phyloP scores from a whole-genome alignment of 176 grass and related monocot species.

The bread wheat (Triticum aestivum) region IWGSC_CS_RefSeq_v2.1 NC_057796.1:206767629-206768128 shows the following conservation, averaged over 20 bases:
- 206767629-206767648: slow-evolving; percentile 79
- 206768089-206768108: slow-evolving; percentile 80
- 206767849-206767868: slow-evolving; percentile 60
- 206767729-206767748: slow-evolving; percentile 71
- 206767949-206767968: slow-evolving; percentile 73
- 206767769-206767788: slow-evolving; percentile 61
- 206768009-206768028: slow-evolving; percentile 71
- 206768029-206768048: slow-evolving; percentile 59
- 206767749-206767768: slow-evolving; percentile 80
- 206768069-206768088: slow-evolving; percentile 64
- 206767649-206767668: slow-evolving; percentile 61
- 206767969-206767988: slow-evolving; percentile 68
- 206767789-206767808: slow-evolving; percentile 54
- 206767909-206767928: slow-evolving; percentile 68
- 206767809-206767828: slow-evolving; percentile 49
- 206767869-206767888: slow-evolving; percentile 50
- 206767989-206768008: slow-evolving; percentile 93
- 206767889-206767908: slow-evolving; percentile 85
- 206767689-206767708: slow-evolving; percentile 62
- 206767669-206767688: slow-evolving; percentile 61
- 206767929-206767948: slow-evolving; percentile 56
- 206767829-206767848: slow-evolving; percentile 61
- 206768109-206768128: slow-evolving; percentile 78
- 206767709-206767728: slow-evolving; percentile 65
- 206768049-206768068: slow-evolving; percentile 81